Base-by-base conservation (phyloP, 345 rosid genomes). In the Sonneratia caseolaris region DNA sequence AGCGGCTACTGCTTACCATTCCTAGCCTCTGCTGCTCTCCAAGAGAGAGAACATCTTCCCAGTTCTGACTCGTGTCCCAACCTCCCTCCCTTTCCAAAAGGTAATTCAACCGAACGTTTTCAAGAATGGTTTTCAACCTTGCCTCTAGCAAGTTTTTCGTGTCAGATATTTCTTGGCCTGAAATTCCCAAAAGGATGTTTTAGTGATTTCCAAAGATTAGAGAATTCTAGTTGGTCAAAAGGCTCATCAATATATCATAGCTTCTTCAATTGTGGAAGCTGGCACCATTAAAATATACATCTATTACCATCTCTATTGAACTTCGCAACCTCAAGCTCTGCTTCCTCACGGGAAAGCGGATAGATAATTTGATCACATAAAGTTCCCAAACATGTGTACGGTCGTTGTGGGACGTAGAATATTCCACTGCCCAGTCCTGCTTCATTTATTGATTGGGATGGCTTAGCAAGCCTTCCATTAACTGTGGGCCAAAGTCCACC, bases 1-100 rank as follows among this genome's bases (percentile, higher is more conserved):
- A 10, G 66, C 15, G 7, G 14, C 66, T 27, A 70, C n/a, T 48
- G 32, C 84, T 81, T 74, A 95, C 99, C 98, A 95, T 92, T 77
- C 99, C 97, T 71, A 95, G 81, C 80, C 99, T 88, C 79, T 95
- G 99, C 79, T 92, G 99, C 77, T 95, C 99, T 65, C 99, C 99
- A 10, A 95, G 97, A 73, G 99, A 95, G 21, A 95, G 90, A 68
- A 80, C 87, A 75, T 95, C 94, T 83, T 92, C 97, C 99, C 99
- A 95, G 73, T 89, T 88, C 51, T 79, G 73, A 70, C 75, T 74
- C 57, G 98, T 88, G 80, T 92, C 94, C 98, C 96, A 95, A 66
- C 94, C 94, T 76, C 81, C 89, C 68, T 85, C 96, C 81, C 99
- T 84, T 74, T 90, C 98, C 82, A 92, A 76, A 64, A 95, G 93